Evolutionary conservation across 1,284 basidiomycete genomes (phyloP).

Genomic region (Fistulinella cinereoalba): DNA sequence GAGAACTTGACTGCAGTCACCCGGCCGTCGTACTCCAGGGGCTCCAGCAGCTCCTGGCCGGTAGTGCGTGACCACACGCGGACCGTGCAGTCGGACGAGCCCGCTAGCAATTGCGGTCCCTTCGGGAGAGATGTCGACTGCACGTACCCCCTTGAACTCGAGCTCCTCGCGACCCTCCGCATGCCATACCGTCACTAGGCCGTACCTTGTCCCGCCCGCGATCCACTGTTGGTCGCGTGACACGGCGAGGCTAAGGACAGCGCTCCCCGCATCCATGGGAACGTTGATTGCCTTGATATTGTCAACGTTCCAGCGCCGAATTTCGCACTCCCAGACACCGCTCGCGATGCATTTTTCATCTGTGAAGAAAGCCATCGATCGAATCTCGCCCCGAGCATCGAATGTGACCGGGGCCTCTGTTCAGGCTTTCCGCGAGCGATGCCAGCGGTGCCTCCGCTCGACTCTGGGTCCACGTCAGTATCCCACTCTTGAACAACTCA

Average conservation of each 20-base stretch:
- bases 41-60: background rate
- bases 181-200: background rate
- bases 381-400: background rate
- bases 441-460: background rate
- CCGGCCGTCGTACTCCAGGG: background rate
- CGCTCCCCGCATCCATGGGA: background rate
- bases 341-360: background rate
- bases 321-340: background rate
- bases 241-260: background rate
- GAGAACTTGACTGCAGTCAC: background rate
- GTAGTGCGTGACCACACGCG: background rate
- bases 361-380: background rate
- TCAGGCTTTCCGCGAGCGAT: background rate
- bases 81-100: background rate
- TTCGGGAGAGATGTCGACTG: background rate
- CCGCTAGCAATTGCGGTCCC: background rate
- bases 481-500: background rate
- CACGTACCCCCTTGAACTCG: background rate
- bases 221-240: background rate
- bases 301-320: background rate
- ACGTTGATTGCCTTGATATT: background rate
- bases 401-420: background rate
- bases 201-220: background rate
- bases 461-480: background rate
- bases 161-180: background rate